Evolutionary conservation across 345 rosid species (phyloP).

Genomic region (Viola odorata): DNA sequence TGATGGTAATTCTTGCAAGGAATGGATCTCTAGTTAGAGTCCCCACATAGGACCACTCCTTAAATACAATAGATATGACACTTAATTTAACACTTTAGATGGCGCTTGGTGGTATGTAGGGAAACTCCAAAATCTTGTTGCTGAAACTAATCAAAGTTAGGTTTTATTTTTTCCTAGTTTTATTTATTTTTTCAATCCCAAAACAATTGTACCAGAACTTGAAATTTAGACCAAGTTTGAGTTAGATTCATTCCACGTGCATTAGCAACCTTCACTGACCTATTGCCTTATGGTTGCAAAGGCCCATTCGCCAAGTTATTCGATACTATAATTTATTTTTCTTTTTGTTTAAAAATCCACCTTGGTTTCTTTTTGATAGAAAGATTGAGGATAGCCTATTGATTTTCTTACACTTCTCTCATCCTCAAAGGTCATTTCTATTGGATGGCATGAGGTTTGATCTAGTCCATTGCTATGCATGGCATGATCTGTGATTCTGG

Average conservation of each 20-base stretch:
- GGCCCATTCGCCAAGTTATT: not conserved
- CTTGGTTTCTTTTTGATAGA: not conserved
- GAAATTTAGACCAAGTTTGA: not conserved
- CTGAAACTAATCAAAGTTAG: not conserved
- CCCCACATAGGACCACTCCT: too few relatives aligned
- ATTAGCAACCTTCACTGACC: not conserved
- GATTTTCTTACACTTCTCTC: not conserved
- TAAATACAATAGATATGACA: too few relatives aligned
- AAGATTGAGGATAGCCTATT: not conserved
- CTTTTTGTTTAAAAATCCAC: not conserved
- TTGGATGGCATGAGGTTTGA: not conserved
- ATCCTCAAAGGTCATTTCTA: not conserved
- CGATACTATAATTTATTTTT: slow-evolving; percentile 1
- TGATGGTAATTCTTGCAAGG: too few relatives aligned
- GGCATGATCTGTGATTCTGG: not conserved
- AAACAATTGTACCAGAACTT: not conserved
- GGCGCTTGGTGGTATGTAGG: slow-evolving; percentile 5
- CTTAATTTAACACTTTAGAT: too few relatives aligned
- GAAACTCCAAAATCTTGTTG: slow-evolving; percentile 1
- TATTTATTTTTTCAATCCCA: too few relatives aligned
- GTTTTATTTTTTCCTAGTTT: not conserved
- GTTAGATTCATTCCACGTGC: not conserved
- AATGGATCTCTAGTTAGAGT: too few relatives aligned
- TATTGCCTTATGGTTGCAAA: not conserved
- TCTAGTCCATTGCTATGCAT: not conserved